phyloP scores from a whole-genome alignment of 352 stramenopile genomes.

The Phytophthora parvispora region DNA sequence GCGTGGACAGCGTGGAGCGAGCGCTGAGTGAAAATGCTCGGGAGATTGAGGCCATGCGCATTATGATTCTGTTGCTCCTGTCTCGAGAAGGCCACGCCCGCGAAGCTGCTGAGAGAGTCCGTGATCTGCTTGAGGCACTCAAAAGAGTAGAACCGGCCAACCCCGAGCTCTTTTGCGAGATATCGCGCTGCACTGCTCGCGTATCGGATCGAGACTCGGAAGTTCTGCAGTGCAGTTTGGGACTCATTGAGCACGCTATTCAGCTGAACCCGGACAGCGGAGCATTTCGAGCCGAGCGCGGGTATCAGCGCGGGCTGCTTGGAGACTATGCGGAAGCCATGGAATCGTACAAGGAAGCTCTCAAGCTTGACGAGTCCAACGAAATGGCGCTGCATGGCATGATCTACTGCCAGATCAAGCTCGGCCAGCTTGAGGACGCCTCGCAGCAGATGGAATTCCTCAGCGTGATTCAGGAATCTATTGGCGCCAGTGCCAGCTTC shows the following conservation, averaged over 20 bases:
- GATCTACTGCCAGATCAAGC: slow-evolving; percentile 95
- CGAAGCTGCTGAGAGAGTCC: slow-evolving; percentile 66
- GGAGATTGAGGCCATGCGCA: slow-evolving; percentile 80
- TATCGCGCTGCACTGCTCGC: slow-evolving; percentile 67
- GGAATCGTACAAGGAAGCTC: slow-evolving; percentile 88
- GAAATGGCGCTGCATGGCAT: slow-evolving; percentile 89
- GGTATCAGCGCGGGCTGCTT: slow-evolving; percentile 80
- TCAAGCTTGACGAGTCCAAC: slow-evolving; percentile 91
- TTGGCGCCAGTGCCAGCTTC: slow-evolving; percentile 80
- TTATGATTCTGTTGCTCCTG: slow-evolving; percentile 74
- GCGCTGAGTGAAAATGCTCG: slow-evolving; percentile 69
- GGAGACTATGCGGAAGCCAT: slow-evolving; percentile 85
- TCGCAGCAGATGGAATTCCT: slow-evolving; percentile 95
- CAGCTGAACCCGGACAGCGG: slow-evolving; percentile 69
- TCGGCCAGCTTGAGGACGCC: slow-evolving; percentile 90
- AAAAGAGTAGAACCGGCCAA: slow-evolving; percentile 81
- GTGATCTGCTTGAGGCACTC: slow-evolving; percentile 73
- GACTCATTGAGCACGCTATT: slow-evolving; percentile 76
- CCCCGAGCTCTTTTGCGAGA: slow-evolving; percentile 70
- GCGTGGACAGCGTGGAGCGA: slow-evolving; percentile 81
- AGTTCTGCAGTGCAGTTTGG: slow-evolving; percentile 78
- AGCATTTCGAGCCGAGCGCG: slow-evolving; percentile 76
- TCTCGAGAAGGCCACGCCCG: slow-evolving; percentile 68
- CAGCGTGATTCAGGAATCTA: slow-evolving; percentile 91
- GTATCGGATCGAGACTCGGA: slow-evolving; percentile 75